Evolutionary conservation across 768 basidiomycete genomes (phyloP).

Genomic region (Lactarius hengduanensis): DNA sequence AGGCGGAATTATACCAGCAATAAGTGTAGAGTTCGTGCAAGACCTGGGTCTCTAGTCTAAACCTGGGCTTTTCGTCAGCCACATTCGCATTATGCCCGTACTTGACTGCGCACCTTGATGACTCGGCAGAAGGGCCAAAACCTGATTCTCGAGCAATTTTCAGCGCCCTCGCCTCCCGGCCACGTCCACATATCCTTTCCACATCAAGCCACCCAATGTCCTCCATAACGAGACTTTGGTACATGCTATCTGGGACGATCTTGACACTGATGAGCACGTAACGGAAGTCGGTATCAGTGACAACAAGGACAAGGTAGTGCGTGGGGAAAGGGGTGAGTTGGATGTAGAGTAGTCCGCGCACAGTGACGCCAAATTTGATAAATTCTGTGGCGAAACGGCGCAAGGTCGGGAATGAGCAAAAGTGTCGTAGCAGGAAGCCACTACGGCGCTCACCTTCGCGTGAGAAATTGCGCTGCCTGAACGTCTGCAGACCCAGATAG

Average conservation of each 20-base stretch:
- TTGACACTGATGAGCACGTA: conserved; percentile 78
- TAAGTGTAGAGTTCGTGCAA: conserved; percentile 81
- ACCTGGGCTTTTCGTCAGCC: conserved; percentile 35
- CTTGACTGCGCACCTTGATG: conserved; percentile 18
- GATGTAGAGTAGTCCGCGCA: conserved; percentile 68
- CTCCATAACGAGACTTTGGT: conserved; percentile 62
- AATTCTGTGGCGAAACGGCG: conserved; percentile 48
- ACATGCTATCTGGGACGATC: conserved; percentile 52
- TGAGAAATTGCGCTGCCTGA: conserved; percentile 64
- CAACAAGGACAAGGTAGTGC: conserved; percentile 83
- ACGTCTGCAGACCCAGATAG: conserved; percentile 78
- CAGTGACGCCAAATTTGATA: conserved; percentile 63
- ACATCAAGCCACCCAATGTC: conserved; percentile 82
- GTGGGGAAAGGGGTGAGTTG: conserved; percentile 72
- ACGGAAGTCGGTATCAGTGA: conserved; percentile 72
- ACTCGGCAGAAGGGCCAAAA: conserved; percentile 13
- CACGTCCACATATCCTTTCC: conserved; percentile 52
- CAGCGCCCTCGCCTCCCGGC: conserved; percentile 31
- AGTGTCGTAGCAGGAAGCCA: neutral
- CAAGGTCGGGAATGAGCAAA: conserved; percentile 12
- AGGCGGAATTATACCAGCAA: conserved; percentile 60
- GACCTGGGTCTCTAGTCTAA: conserved; percentile 69
- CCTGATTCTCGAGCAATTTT: conserved; percentile 34
- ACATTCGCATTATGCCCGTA: neutral
- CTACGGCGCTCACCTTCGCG: conserved; percentile 50